These are phyloP conservation scores for Pythium chondricola DNA, from an alignment of 352 stramenopile genomes.

Conservation along the genomic window DNA sequence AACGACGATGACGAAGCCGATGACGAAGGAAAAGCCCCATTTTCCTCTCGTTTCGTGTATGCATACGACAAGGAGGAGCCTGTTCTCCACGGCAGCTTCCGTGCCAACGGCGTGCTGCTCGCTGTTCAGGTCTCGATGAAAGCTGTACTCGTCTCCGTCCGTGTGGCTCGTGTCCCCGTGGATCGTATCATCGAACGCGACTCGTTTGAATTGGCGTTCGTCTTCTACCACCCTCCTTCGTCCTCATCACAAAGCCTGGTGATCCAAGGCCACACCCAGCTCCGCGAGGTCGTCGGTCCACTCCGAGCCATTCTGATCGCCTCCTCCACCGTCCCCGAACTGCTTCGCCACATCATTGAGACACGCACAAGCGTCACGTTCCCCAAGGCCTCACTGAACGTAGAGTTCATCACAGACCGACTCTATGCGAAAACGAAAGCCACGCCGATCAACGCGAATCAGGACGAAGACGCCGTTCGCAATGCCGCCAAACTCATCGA, in stretches of 20 bases:
- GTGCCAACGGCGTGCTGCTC: conserved; percentile 46
- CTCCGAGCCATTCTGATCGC: conserved; percentile 39
- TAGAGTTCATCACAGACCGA: conserved; percentile 46
- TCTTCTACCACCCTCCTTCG: conserved; percentile 50
- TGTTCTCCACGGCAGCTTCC: conserved; percentile 53
- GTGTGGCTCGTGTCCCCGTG: conserved; percentile 27
- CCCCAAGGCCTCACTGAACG: background rate
- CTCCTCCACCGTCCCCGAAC: conserved; percentile 26
- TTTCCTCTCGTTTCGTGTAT: conserved; percentile 8
- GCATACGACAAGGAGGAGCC: conserved; percentile 50
- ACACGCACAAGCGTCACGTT: conserved; percentile 28
- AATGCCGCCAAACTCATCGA: conserved; percentile 66
- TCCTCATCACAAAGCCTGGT: conserved; percentile 21
- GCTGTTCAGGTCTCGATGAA: conserved; percentile 51
- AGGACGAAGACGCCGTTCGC: conserved; percentile 19
- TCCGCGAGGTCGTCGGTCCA: conserved; percentile 61
- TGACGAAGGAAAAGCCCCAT: background rate
- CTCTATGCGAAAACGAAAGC: conserved; percentile 64
- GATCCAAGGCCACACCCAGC: conserved; percentile 33
- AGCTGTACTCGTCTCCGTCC: conserved; percentile 25
- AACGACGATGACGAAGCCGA: conserved; percentile 16
- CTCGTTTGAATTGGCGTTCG: conserved; percentile 47
- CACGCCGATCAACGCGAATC: conserved; percentile 38
- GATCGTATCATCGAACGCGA: conserved; percentile 45
- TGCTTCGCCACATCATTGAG: conserved; percentile 55